Base-by-base conservation (phyloP, 495 filamentous ascomycete genomes). In the Trypethelium eluteriae region DNA sequence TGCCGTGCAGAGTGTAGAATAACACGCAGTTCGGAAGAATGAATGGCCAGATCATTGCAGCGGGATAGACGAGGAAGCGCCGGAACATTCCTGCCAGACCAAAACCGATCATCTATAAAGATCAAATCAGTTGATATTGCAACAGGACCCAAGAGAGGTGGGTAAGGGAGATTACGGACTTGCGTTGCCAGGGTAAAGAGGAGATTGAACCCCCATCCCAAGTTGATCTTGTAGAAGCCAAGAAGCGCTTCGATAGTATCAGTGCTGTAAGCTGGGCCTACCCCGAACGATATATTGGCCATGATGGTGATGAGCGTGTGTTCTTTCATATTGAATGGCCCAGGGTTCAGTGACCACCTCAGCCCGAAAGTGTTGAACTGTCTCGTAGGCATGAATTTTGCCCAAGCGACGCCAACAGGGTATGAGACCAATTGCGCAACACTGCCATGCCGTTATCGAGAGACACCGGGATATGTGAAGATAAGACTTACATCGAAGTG, bases 11-110 rank as follows among this genome's bases (percentile, higher is more conserved):
- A 0, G 92, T 93, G 3, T 85, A 87, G 70, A 96, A 89, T 81
- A 96, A 89, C 53, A 91, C 88, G 1, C 92, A 89, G 50, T 92
- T 93, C 75, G 92, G 91, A 38, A 96, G 80, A 3, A 92, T 93
- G 57, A 87, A 86, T 0, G 93, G 92, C 92, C 92, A 96, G 16
- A 96, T 89, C 91, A 96, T 96, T n/a, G 90, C 88, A 57, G 88
- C 86, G 3, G 92, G 92, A 4, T 88, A 83, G n/a, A 95, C 91
- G n/a, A 93, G 79, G 72, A 89, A 89, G 34, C 87, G 81, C 18
- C 89, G 81, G 2, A 87, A 88, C 41, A 94, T 79, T 0, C 91
- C 91, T 50, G 90, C 91, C 70, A 94, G 89, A 1, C 89, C 83
- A 76, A 94, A 94, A 2, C 90, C 90, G 50, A 94, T 59, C 53